Base-by-base conservation (phyloP, 192 early-diverging fungal species). In the Backusella circina region DNA sequence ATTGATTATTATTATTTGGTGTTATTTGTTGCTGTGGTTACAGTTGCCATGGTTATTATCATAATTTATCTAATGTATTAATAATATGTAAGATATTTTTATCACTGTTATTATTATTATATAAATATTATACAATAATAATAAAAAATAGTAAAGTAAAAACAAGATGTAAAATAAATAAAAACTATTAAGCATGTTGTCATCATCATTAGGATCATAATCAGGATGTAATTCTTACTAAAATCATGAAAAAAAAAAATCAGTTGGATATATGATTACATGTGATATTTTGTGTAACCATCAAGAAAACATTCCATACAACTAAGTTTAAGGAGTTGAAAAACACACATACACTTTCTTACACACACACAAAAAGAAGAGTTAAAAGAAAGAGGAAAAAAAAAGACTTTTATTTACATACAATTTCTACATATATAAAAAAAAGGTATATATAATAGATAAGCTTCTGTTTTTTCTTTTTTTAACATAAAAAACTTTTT, bases 321-420 rank as follows among this genome's bases (percentile, higher is more conserved):
- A 57, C 3, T 23, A 57, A 28, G 51, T 57, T 57, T 57, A 57
- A 57, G 51, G 51, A 57, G 51, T 57, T 23, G 23, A 23, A 57
- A 26, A 57, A 57, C 8, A 57, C 51, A 57, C 23, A 26, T 12
- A 57, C 16, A 50, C 47, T 6, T 2, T 12, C 9, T 23, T 26
- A 23, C 51, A 23, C 21, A 57, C 51, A 26, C 51, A 26, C 51
- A 57, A 47, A 47, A 47, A 47, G 44, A 47, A 47, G 5, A 47
- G 44, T 47, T 18, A 47, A 47, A 18, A 47, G 44, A 47, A 47
- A 47, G 44, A 47, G 44, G 44, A n/a, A 57, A 57, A 54, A 47
- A 57, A 57, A 57, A 57, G 21, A 57, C 51, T 57, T 57, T 57
- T 57, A 57, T 57, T 57, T 57, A 57, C 51, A 51, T 51, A 51